Base-by-base conservation (phyloP, 768 basidiomycete genomes). In the Leucocoprinus leucothites region DNA sequence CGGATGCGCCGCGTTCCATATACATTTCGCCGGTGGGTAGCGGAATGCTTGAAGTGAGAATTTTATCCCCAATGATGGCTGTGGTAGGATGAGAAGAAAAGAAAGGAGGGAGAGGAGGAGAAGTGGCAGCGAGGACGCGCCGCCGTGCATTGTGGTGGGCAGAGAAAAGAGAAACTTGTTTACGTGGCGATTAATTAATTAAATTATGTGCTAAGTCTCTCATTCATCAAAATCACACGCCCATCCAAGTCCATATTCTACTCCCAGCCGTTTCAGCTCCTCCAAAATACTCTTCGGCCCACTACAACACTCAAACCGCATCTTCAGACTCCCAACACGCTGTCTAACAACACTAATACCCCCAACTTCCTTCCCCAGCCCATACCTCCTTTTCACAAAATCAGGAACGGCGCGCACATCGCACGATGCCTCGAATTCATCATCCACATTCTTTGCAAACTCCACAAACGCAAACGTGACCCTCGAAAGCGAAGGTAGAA, bases 1-100 rank as follows among this genome's bases (percentile, higher is more conserved):
- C 5, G 79, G 72, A 64, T 94, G 90, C 8, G 87, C 96, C 21
- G 88, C 76, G 67, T 99, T 97, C 97, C 97, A 99, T 54, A 98
- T 87, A 71, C 96, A 98, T 71, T 93, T 94, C 60, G 81, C 65
- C 24, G 77, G 72, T 0, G 96, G 94, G 61, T 87, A 82, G 58
- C 84, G 82, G 58, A 79, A 79, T 0, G 94, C 85, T 28, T 72
- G 81, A 21, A 97, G 75, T 35, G 79, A 67, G 70, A 98, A 97
- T 72, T 98, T 98, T 73, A 99, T 90, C 48, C 90, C 91, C 3
- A 67, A 62, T 16, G 64, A 60, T 16, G 66, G 59, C 36, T 74
- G 62, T 14, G 75, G 62, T 35, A 71, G 9, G 21, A 56, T 18
- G 49, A 34, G 67, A 56, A 57, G 65, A 61, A 56, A 67, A 56